Evolutionary conservation across 2,329 filamentous ascomycete genomes (phyloP), one percentile per base, ranked within the genome.

Genomic region (Fusarium fracticaudum): DNA sequence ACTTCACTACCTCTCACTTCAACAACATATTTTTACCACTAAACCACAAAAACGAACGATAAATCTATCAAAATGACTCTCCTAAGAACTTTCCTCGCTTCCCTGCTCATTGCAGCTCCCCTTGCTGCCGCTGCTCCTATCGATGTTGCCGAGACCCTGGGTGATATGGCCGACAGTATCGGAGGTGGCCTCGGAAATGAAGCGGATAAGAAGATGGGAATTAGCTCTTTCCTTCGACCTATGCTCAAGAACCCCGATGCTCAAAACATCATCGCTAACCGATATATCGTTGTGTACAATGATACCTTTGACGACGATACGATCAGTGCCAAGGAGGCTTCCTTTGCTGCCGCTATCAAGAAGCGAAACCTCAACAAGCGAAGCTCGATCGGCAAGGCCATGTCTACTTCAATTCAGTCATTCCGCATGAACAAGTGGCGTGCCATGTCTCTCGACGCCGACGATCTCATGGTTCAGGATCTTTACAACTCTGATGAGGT

Each of bases 271-370:
- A 86, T 91, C 54, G 82, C 87, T 41, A 87, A 89, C 82, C 84
- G 85, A 55, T 92, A 91, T 81, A 91, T 92, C 71, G 89, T 92
- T 62, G 89, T 92, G 66, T 92, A 91, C 84, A 89, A 91, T 80
- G 84, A 84, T 72, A 86, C 85, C 63, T 86, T 85, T 74, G 83
- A 82, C 70, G 82, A 86, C 29, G 85, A 84, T 22, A 82, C 83
- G 43, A 86, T 91, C 76, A 80, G 83, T 43, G 82, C 85, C 55
- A 87, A 90, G 79, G 82, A 89, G 77, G 80, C 83, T 38, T 83
- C 81, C 64, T 84, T 90, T 77, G 84, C 83, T 64, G 78, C 84
- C 47, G 80, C 86, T 50, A 80, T 92, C 64, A 83, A 86, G 79
- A 90, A 88, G 82, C 88, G 89, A 74, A 91, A 91, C 79, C 75